Evolutionary conservation across 306 rosid species (phyloP).

Genomic region (Arachis stenosperma): DNA sequence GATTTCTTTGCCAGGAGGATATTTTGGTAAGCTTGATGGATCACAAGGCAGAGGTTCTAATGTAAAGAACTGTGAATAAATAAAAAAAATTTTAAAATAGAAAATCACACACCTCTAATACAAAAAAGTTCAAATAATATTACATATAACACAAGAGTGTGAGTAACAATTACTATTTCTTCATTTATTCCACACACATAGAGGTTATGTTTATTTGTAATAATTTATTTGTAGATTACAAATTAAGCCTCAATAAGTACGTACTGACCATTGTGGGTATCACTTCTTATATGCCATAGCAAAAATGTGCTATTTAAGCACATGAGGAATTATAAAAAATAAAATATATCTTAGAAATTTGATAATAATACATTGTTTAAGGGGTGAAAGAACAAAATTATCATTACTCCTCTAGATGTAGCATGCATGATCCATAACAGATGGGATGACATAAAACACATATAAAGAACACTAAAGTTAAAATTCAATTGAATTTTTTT

Average conservation of each 20-base stretch:
- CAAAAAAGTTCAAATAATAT: slow-evolving; percentile 24
- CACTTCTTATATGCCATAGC: slow-evolving; percentile 6
- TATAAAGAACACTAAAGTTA: neutral
- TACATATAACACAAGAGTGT: slow-evolving; percentile 6
- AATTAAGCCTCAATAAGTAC: slow-evolving; percentile 4
- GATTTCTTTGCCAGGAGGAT: slow-evolving; percentile 94
- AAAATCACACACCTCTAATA: slow-evolving; percentile 33
- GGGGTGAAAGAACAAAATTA: neutral
- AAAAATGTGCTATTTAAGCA: slow-evolving; percentile 21
- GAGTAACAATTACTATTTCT: slow-evolving; percentile 18
- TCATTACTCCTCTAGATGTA: neutral
- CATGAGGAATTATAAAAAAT: neutral
- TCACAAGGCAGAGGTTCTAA: slow-evolving; percentile 86
- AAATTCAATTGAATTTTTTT: neutral
- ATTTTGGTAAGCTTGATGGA: slow-evolving; percentile 87
- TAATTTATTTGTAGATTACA: too few relatives aligned
- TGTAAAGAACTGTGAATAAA: slow-evolving; percentile 68
- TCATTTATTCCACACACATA: too few relatives aligned
- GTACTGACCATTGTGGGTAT: neutral
- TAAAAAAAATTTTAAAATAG: neutral
- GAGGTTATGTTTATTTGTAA: neutral
- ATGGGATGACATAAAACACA: neutral
- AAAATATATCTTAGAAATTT: neutral
- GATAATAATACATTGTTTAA: neutral
- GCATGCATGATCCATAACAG: neutral